These are phyloP conservation scores for Neurospora africana DNA, from an alignment of 495 filamentous ascomycete genomes.

Conservation along the genomic window DNA sequence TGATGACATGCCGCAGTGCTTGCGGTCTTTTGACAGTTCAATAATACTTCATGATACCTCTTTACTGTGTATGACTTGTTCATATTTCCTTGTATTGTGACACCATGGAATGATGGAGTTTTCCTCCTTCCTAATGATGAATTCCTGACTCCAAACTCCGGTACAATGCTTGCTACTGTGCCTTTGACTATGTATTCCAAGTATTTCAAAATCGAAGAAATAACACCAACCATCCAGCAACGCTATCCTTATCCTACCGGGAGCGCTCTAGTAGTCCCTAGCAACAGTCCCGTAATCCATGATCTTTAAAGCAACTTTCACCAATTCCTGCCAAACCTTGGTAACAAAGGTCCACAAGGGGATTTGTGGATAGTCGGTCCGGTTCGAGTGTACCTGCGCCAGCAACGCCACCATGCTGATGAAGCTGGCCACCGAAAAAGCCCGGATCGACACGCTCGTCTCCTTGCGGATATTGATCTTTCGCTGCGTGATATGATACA, in stretches of 20 bases:
- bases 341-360: constrained; percentile 48
- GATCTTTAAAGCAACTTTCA: constrained; percentile 11
- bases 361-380: constrained; percentile 52
- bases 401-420: constrained; percentile 63
- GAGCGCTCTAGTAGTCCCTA: constrained; percentile 8
- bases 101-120: background rate
- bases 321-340: constrained; percentile 30
- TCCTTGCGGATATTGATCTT: constrained; percentile 74
- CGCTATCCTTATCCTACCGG: background rate
- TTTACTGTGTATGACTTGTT: background rate
- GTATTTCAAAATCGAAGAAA: background rate
- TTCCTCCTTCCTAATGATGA: background rate
- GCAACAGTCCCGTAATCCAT: constrained; percentile 22
- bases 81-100: background rate
- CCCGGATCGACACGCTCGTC: constrained; percentile 63
- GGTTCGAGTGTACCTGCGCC: constrained; percentile 55
- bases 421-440: constrained; percentile 67
- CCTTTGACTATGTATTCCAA: background rate
- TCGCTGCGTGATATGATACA: constrained; percentile 74
- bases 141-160: constrained; percentile 2
- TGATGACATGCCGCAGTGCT: constrained; percentile 13
- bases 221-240: background rate
- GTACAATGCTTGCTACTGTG: background rate
- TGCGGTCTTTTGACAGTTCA: constrained; percentile 15
- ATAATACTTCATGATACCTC: background rate